A percentile compares a stretch with the other conserved stretches of the same genome.
These are phyloP conservation scores for Lentinula sp. DNA, from an alignment of 768 basidiomycete genomes.

Conservation along the genomic window DNA sequence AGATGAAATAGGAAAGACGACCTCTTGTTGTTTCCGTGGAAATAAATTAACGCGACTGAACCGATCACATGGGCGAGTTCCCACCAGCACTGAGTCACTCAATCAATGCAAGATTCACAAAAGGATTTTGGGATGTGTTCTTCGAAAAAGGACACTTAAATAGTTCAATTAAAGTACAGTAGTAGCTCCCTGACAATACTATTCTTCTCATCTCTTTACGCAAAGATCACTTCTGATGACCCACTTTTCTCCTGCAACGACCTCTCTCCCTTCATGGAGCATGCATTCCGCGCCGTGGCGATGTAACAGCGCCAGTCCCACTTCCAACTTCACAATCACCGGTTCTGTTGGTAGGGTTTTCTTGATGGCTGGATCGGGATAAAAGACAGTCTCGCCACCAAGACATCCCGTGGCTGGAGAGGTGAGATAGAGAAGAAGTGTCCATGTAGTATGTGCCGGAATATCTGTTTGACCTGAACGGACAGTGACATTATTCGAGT, in stretches of 20 bases:
- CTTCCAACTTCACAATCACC: neutral
- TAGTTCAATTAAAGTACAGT: too few species aligned
- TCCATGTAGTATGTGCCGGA: neutral
- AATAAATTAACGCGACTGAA: neutral
- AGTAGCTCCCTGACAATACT: neutral
- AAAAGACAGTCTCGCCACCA: constrained; percentile 2
- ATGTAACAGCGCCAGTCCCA: neutral
- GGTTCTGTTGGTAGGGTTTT: neutral
- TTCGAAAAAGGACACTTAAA: too few species aligned
- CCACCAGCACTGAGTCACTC: neutral
- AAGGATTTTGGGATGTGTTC: too few species aligned
- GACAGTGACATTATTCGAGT: constrained; percentile 1
- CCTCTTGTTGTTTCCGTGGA: neutral
- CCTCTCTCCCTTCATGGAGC: constrained; percentile 1
- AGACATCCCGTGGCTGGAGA: neutral
- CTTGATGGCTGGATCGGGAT: neutral
- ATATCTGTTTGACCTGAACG: neutral
- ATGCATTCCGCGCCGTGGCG: constrained; percentile 2
- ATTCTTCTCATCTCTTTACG: neutral
- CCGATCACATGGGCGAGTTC: neutral
- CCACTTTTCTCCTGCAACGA: neutral
- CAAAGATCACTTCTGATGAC: constrained; percentile 3
- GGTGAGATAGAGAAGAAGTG: neutral
- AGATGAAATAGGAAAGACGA: neutral
- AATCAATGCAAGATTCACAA: too few species aligned